Percentiles rank a stretch among this genome's conserved stretches.
These are phyloP conservation scores for Quercus aquifolioides DNA, from an alignment of 306 rosid species.

Conservation along the genomic window DNA sequence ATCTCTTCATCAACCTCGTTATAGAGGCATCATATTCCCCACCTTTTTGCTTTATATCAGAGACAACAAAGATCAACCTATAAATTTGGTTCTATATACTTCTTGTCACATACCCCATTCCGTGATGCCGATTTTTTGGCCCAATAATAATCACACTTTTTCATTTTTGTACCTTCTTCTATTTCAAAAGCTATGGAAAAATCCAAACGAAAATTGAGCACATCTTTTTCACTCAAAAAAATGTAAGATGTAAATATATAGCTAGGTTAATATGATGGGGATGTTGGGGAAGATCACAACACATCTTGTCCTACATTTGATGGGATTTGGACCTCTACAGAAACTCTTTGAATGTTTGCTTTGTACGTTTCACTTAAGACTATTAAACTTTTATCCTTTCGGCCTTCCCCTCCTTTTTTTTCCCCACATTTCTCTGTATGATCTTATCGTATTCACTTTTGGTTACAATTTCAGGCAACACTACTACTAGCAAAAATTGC, in stretches of 20 bases:
- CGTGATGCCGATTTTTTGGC: constrained; percentile 60
- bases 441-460: constrained; percentile 57
- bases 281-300: constrained; percentile 24
- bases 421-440: constrained; percentile 30
- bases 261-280: constrained; percentile 18
- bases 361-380: constrained; percentile 22
- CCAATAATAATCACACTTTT: constrained; percentile 12
- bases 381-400: constrained; percentile 13
- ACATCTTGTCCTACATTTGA: constrained; percentile 40
- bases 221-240: constrained; percentile 15
- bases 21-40: constrained; percentile 27
- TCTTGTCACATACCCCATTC: constrained; percentile 44
- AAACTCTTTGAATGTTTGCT: constrained; percentile 25
- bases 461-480: constrained; percentile 59
- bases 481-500: constrained; percentile 46
- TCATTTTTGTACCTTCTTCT: neutral
- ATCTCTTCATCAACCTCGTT: constrained; percentile 23
- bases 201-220: constrained; percentile 8
- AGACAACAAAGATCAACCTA: constrained; percentile 53
- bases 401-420: constrained; percentile 6
- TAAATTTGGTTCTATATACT: constrained; percentile 33
- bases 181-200: neutral
- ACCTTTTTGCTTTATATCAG: constrained; percentile 51
- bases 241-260: neutral
- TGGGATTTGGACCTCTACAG: constrained; percentile 28